Conservation (phyloP, 108 stramenopile species). For the Craspedostauros australis region DNA sequence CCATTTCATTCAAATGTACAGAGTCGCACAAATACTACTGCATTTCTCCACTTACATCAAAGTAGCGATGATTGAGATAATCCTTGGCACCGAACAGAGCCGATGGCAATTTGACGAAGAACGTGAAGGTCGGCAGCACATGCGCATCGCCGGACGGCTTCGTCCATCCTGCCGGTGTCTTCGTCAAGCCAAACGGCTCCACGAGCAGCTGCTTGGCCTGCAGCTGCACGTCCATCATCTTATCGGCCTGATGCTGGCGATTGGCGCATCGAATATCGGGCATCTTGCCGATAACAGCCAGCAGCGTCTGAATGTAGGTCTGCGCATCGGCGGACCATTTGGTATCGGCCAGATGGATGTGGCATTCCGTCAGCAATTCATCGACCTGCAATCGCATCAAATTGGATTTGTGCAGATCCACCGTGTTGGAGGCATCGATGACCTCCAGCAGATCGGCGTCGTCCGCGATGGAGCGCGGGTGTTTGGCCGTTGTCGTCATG, state of each 20-base stretch:
- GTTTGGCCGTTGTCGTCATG: too few species aligned
- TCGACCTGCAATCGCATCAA: slow-evolving; percentile 60
- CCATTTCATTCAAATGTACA: neutral
- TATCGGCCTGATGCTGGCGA: slow-evolving; percentile 45
- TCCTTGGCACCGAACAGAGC: slow-evolving; percentile 57
- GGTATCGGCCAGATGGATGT: slow-evolving; percentile 14
- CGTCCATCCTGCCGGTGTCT: slow-evolving; percentile 36
- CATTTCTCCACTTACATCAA: slow-evolving; percentile 56
- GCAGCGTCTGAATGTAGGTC: slow-evolving; percentile 36
- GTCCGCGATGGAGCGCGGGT: too few species aligned
- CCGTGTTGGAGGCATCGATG: slow-evolving; percentile 26
- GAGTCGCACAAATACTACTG: neutral
- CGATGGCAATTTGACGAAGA: slow-evolving; percentile 44
- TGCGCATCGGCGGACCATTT: slow-evolving; percentile 45
- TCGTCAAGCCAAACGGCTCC: slow-evolving; percentile 21
- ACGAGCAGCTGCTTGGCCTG: neutral
- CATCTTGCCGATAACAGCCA: slow-evolving; percentile 7
- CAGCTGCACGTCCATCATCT: slow-evolving; percentile 29
- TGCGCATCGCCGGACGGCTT: slow-evolving; percentile 67
- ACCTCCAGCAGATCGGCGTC: slow-evolving; percentile 42
- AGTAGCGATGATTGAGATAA: slow-evolving; percentile 66
- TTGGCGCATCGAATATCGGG: slow-evolving; percentile 1
- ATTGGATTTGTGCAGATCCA: slow-evolving; percentile 62
- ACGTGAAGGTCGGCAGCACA: slow-evolving; percentile 59
- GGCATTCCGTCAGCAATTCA: slow-evolving; percentile 63